Evolutionary conservation across 176 grass and related monocot species (phyloP).

Genomic region (Areca catechu): DNA sequence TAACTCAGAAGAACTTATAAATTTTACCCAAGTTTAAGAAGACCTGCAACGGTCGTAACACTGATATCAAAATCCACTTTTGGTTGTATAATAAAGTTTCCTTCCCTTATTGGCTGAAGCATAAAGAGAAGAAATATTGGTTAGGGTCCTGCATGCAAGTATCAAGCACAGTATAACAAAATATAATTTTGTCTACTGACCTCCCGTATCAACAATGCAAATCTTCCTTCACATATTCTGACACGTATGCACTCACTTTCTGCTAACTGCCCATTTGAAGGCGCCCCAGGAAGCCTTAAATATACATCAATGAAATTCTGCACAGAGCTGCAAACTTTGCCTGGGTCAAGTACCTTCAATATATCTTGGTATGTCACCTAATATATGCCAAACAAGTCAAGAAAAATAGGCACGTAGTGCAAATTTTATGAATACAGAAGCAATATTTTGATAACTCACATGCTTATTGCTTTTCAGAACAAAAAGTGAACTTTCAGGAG

Average conservation of each 20-base stretch:
- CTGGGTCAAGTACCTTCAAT: constrained; percentile 69
- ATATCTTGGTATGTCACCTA: constrained; percentile 87
- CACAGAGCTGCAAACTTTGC: constrained; percentile 85
- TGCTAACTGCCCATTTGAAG: constrained; percentile 57
- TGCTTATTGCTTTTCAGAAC: constrained; percentile 94
- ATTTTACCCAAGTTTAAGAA: constrained; percentile 95
- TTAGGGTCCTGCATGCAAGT: constrained; percentile 19
- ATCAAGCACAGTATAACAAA: constrained; percentile 10
- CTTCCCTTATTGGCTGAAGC: constrained; percentile 82
- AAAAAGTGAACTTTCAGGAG: constrained; percentile 96
- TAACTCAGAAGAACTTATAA: background rate
- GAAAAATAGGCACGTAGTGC: constrained; percentile 8
- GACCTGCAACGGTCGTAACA: constrained; percentile 88
- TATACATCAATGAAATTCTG: constrained; percentile 98
- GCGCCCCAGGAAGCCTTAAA: constrained; percentile 66
- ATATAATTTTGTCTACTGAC: constrained; percentile 25
- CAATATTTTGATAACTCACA: constrained; percentile 22
- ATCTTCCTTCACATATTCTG: constrained; percentile 98
- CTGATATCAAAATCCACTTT: constrained; percentile 99
- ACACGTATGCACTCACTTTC: constrained; percentile 96
- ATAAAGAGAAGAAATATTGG: constrained; percentile 15
- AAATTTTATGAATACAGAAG: background rate
- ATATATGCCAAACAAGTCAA: constrained; percentile 12
- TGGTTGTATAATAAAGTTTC: constrained; percentile 96
- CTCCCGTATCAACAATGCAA: constrained; percentile 94